These are phyloP conservation scores for Trichosporon coremiiforme DNA, from an alignment of 1,284 basidiomycete species.

Conservation along the genomic window DNA sequence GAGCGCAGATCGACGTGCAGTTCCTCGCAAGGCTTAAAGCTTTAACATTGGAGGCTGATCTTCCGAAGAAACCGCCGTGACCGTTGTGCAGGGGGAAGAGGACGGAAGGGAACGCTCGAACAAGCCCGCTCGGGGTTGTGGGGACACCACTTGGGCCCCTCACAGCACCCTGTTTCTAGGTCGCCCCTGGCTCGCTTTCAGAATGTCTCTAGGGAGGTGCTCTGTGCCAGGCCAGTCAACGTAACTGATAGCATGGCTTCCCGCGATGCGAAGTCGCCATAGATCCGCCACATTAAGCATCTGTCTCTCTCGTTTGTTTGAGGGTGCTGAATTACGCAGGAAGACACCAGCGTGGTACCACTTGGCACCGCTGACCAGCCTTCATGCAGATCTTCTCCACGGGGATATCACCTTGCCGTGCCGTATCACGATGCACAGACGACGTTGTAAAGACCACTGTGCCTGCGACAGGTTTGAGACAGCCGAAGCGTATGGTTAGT, in stretches of 20 bases:
- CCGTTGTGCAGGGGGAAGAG: slow-evolving; percentile 1
- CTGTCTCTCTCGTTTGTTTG: background rate
- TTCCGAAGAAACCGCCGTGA: background rate
- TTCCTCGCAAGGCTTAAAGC: background rate
- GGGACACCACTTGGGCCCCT: slow-evolving; percentile 12
- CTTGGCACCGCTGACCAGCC: background rate
- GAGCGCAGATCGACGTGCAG: background rate
- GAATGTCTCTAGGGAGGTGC: background rate
- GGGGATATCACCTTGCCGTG: too few species aligned
- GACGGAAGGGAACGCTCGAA: slow-evolving; percentile 2
- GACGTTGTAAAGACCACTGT: background rate
- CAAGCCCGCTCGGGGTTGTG: slow-evolving; percentile 10
- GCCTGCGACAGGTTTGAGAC: background rate
- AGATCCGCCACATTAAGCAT: background rate
- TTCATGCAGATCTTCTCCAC: background rate
- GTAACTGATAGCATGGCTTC: background rate
- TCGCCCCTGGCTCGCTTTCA: slow-evolving; percentile 2
- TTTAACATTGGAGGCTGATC: background rate
- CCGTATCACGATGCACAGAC: background rate
- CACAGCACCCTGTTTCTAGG: slow-evolving; percentile 7
- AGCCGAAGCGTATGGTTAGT: background rate
- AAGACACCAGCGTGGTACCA: background rate
- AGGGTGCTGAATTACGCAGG: background rate
- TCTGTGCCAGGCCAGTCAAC: background rate
- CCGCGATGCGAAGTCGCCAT: background rate